Evolutionary conservation across 768 basidiomycete species (phyloP).

Genomic region (Lactifluus hygrophoroides): DNA sequence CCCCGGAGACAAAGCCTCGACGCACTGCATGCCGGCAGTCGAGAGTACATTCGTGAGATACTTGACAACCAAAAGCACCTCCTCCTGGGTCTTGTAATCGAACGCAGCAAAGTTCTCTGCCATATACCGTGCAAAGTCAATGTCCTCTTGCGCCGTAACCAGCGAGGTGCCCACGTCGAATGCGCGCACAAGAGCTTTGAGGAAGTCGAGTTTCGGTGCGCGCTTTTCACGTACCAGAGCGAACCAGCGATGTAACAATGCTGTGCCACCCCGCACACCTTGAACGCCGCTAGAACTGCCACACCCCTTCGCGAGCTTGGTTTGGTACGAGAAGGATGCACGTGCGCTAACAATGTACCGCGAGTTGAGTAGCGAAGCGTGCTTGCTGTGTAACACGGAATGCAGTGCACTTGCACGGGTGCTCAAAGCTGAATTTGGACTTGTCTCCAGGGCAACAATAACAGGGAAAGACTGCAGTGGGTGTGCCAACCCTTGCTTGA

Average conservation of each 20-base stretch:
- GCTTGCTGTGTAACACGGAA: conserved; percentile 75
- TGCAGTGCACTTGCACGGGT: conserved; percentile 76
- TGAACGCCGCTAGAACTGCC: conserved; percentile 29
- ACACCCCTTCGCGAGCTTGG: conserved; percentile 36
- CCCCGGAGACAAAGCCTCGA: conserved; percentile 64
- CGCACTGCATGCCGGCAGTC: conserved; percentile 72
- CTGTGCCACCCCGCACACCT: conserved; percentile 43
- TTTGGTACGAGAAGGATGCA: conserved; percentile 79
- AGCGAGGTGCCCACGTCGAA: conserved; percentile 65
- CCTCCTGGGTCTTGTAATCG: conserved; percentile 94
- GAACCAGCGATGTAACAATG: conserved; percentile 87
- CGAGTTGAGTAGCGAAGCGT: conserved; percentile 81
- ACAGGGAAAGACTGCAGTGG: conserved; percentile 93
- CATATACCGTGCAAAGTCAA: conserved; percentile 86
- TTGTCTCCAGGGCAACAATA: conserved; percentile 90
- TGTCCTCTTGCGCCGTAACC: conserved; percentile 63
- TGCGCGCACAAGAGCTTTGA: conserved; percentile 71
- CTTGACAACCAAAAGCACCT: conserved; percentile 79
- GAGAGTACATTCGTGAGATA: conserved; percentile 68
- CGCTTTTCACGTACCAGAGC: conserved; percentile 87
- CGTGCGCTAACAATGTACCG: conserved; percentile 76
- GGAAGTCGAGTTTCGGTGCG: conserved; percentile 74
- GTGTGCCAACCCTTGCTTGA: conserved; percentile 92
- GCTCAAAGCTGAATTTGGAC: conserved; percentile 48
- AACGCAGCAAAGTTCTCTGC: conserved; percentile 88